Base-by-base conservation (phyloP, 495 filamentous ascomycete species). In the Polyplosphaeria fusca region DNA sequence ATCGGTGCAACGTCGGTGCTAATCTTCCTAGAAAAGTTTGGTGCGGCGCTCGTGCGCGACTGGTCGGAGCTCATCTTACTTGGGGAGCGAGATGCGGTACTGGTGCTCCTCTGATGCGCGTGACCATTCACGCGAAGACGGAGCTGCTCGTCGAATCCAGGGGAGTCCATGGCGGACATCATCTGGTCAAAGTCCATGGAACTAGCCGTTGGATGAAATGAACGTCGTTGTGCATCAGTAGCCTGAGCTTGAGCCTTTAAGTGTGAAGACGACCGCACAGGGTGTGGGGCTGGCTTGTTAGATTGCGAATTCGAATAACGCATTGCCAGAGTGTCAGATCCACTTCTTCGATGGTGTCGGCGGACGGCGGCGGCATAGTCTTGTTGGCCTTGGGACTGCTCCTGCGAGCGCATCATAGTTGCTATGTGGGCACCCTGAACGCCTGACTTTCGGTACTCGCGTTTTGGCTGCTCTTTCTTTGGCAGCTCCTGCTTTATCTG, bases 1-100 rank as follows among this genome's bases (percentile, higher is more conserved):
- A 14, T 45, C 16, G 51, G 12, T 19, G 46, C 16, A 12, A 58
- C 41, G 24, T 68, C 67, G 12, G 44, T 41, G 48, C 65, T 68
- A 35, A 66, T 54, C 47, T 70, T 70, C 2, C 65, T 23, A 16
- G 44, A 54, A 57, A 67, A 64, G 30, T 62, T 62, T 16, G 44
- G 46, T 13, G 47, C 44, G 14, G 35, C 41, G 23, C 59, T 47
- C 0, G 48, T 19, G n/a, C 50, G 42, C 23, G 38, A 18, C 5
- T 53, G 32, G 19, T 60, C 55, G 11, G 20, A 26, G 43, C 48
- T 56, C 18, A 50, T 51, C 24, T 57, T 64, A 25, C 52, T 63
- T 12, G 48, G 46, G n/a, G 46, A 42, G 5, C 46, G 23, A 19
- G 47, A 55, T 41, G 35, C 45, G 25, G 16, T 27, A 40, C 27